Percentiles rank a stretch among this genome's conserved stretches.
phyloP scores from a whole-genome alignment of 176 grass and related monocot genomes.

The Pontederia crassipes region DNA sequence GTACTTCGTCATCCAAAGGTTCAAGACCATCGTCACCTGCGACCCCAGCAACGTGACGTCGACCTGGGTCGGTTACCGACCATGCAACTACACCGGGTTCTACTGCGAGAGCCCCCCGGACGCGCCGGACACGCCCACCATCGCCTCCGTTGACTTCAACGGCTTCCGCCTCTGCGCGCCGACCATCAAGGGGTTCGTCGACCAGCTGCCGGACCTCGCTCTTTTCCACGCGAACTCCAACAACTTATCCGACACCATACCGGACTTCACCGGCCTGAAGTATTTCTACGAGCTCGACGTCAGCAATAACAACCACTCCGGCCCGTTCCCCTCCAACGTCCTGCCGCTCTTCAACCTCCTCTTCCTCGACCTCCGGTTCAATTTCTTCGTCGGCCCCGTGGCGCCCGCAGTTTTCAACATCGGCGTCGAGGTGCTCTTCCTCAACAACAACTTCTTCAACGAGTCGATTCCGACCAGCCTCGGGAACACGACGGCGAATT shows the following conservation, averaged over 20 bases:
- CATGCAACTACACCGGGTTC: conserved; percentile 5
- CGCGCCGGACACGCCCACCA: conserved; percentile 1
- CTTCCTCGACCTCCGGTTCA: conserved; percentile 12
- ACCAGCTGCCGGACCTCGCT: conserved; percentile 3
- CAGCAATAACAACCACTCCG: conserved; percentile 2
- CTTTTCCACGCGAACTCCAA: conserved; percentile 11
- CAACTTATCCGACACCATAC: conserved; percentile 7
- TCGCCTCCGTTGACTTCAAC: conserved; percentile 14
- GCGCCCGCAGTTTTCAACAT: not conserved
- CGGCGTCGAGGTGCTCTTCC: conserved; percentile 12
- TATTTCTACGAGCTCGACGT: conserved; percentile 12
- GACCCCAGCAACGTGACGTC: not conserved
- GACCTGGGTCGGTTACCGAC: not conserved
- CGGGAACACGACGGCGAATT: not conserved
- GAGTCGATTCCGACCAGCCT: not conserved
- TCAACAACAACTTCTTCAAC: conserved; percentile 9
- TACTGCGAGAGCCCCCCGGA: conserved; percentile 6
- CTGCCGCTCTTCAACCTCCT: not conserved
- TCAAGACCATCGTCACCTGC: conserved; percentile 1
- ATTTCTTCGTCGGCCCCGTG: conserved; percentile 3
- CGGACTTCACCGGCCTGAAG: conserved; percentile 4
- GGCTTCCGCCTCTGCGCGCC: conserved; percentile 4
- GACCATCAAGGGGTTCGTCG: not conserved
- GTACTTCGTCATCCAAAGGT: conserved; percentile 5
- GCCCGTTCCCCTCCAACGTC: not conserved